Evolutionary conservation across 495 filamentous ascomycete species (phyloP).

Genomic region (Neurospora cerealis): DNA sequence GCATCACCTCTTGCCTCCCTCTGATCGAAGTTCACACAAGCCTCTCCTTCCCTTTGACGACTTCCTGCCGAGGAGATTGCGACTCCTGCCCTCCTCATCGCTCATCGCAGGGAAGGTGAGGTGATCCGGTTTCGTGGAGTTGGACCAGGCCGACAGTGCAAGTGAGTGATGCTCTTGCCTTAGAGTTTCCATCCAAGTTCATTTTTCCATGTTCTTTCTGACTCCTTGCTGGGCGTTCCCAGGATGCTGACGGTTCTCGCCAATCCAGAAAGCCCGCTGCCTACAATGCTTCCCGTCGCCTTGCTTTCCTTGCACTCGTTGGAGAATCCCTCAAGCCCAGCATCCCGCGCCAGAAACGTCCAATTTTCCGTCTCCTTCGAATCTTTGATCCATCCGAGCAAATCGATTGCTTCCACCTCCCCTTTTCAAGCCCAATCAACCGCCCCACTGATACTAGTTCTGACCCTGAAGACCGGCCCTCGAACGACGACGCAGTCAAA

Average conservation of each 20-base stretch:
- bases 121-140: neutral
- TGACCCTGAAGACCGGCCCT: neutral
- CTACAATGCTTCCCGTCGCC: neutral
- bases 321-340: neutral
- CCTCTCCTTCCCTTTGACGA: neutral
- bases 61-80: neutral
- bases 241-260: neutral
- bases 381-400: neutral
- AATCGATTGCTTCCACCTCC: neutral
- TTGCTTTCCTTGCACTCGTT: neutral
- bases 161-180: neutral
- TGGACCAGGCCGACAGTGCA: neutral
- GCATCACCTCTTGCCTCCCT: neutral
- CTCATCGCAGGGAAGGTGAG: neutral
- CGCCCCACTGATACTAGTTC: neutral
- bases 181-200: neutral
- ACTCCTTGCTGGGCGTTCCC: neutral
- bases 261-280: neutral
- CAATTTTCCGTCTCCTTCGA: neutral
- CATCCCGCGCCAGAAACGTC: neutral
- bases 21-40: neutral
- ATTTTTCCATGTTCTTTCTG: neutral
- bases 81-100: neutral
- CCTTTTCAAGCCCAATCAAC: neutral
- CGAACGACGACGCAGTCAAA: neutral